Evolutionary conservation across 2,329 filamentous ascomycete genomes (phyloP), one percentile per base, ranked within the genome.

Genomic region (Xylariomycetidae sp.): DNA sequence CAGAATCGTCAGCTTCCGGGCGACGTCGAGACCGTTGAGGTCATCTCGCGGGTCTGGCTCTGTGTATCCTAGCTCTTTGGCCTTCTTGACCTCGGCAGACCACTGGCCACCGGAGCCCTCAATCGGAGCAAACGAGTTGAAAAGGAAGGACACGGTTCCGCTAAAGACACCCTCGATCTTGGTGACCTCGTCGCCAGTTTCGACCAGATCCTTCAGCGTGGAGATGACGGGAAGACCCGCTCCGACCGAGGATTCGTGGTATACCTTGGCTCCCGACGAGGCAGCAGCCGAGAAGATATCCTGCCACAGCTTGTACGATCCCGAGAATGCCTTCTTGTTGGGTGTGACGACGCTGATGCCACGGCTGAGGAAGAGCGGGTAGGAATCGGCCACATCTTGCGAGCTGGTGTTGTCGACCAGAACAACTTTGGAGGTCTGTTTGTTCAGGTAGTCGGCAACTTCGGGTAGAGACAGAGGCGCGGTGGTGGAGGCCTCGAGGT

Each of bases 301-400:
- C 53, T 85, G 75, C 89, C 90, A 98, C 35, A 95, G 68, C 48
- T 78, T 70, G 52, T 85, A 79, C 28, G 76, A 79, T 37, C 84
- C 80, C 0, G 87, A 93, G 64, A 98, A 98, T 10, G 85, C 90
- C 65, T 98, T 98, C 71, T 98, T 98, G 72, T 96, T 98, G 26
- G 92, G 89, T 1, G 92, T 98, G 18, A 96, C 86, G 50, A 98
- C 79, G 61, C 79, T 90, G 60, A 98, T 81, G 10, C 89, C 90
- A 43, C 79, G 76, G 52, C 76, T 73, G 40, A 98, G 68, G 60
- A 94, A 85, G 29, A 74, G 60, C 1, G 92, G 89, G 61, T 98
- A 98, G 19, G 76, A 65, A 40, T 85, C 76, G 30, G 90, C 92
- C 19, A 98, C 73, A 44, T 84, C 80, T 50, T 90, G 82, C 48